Conservation (phyloP, 2,329 filamentous ascomycete species). For the Tolypocladium paradoxum region DNA sequence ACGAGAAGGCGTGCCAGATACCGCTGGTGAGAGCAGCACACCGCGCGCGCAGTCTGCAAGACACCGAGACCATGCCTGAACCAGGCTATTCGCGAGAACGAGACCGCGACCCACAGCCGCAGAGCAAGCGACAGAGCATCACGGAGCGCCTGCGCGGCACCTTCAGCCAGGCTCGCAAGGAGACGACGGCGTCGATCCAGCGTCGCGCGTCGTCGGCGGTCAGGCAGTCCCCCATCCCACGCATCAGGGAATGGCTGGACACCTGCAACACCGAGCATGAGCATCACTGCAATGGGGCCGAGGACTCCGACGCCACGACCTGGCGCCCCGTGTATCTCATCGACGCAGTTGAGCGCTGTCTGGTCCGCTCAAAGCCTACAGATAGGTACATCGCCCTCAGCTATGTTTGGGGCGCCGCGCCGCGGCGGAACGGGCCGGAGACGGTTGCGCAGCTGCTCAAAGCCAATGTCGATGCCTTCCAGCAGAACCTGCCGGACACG, state of each 20-base stretch:
- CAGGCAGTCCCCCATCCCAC: slow-evolving; percentile 23
- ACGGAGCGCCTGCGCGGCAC: slow-evolving; percentile 26
- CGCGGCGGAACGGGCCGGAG: slow-evolving; percentile 15
- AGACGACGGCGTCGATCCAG: slow-evolving; percentile 14
- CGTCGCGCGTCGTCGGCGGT: slow-evolving; percentile 20
- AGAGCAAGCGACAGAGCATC: slow-evolving; percentile 28
- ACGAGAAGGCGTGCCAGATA: not conserved
- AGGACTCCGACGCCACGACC: slow-evolving; percentile 14
- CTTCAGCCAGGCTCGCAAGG: slow-evolving; percentile 20
- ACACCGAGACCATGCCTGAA: slow-evolving; percentile 3
- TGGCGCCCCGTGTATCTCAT: slow-evolving; percentile 31
- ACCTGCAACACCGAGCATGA: slow-evolving; percentile 30
- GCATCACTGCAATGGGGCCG: slow-evolving; percentile 24
- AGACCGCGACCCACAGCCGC: slow-evolving; percentile 14
- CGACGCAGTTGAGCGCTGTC: slow-evolving; percentile 26
- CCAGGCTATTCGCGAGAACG: slow-evolving; percentile 7
- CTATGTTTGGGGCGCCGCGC: slow-evolving; percentile 29
- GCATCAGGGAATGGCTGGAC: slow-evolving; percentile 32
- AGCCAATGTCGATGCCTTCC: slow-evolving; percentile 24
- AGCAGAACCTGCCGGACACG: slow-evolving; percentile 23
- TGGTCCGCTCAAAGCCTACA: slow-evolving; percentile 25
- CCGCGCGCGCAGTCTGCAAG: not conserved
- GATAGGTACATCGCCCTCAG: slow-evolving; percentile 34
- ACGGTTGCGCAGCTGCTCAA: slow-evolving; percentile 20
- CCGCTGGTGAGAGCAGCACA: not conserved